A percentile compares a stretch with the other conserved stretches of the same genome.
phyloP scores from a whole-genome alignment of 768 basidiomycete genomes.

The Terana coerulea region DNA sequence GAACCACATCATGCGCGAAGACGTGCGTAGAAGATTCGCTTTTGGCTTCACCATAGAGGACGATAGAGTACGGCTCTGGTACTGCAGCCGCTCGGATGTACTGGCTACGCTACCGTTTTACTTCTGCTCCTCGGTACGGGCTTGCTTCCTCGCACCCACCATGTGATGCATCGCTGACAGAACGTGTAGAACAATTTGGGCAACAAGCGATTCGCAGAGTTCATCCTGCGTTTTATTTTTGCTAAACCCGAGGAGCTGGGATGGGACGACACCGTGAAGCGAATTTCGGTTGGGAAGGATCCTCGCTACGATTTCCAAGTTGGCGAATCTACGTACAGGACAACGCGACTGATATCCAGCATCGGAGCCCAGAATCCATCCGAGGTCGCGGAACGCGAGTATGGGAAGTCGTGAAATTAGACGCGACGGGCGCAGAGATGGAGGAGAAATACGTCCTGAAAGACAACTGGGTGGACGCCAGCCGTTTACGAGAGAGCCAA shows the following conservation, averaged over 20 bases:
- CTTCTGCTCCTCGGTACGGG: no score
- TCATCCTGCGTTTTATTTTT: background rate
- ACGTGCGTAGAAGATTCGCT: constrained; percentile 22
- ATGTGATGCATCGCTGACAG: no score
- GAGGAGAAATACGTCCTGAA: constrained; percentile 8
- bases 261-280: background rate
- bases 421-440: background rate
- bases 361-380: constrained; percentile 3
- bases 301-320: background rate
- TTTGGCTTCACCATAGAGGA: constrained; percentile 28
- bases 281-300: background rate
- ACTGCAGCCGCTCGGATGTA: constrained; percentile 16
- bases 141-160: no score
- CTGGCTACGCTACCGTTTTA: constrained; percentile 18
- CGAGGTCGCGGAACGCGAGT: constrained; percentile 15
- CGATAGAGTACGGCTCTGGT: constrained; percentile 26
- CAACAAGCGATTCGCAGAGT: no score
- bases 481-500: constrained; percentile 2
- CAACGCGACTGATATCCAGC: constrained; percentile 5
- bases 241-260: background rate
- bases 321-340: background rate
- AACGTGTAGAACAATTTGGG: no score
- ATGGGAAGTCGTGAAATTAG: constrained; percentile 11
- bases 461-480: constrained; percentile 16
- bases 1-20: constrained; percentile 24